Conservation (phyloP, 352 stramenopile species). For the Pseudoperonospora humuli region DNA sequence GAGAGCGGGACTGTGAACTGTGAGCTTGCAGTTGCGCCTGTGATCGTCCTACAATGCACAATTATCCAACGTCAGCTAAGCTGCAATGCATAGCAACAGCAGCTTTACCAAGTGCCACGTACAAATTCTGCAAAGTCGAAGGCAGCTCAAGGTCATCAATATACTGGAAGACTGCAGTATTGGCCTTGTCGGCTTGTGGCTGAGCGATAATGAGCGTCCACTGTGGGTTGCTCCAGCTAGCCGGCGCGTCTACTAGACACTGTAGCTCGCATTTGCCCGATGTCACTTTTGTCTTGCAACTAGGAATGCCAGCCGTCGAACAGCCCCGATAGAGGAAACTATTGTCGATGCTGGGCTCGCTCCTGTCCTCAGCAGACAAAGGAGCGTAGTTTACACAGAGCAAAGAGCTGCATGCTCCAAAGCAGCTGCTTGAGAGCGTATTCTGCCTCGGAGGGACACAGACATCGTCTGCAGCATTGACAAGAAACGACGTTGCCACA, state of each 20-base stretch:
- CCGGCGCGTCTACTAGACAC: constrained; percentile 36
- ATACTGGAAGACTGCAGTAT: constrained; percentile 51
- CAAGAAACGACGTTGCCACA: neutral
- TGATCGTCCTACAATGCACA: constrained; percentile 38
- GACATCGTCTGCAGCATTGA: neutral
- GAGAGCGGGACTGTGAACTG: constrained; percentile 46
- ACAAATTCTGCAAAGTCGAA: constrained; percentile 50
- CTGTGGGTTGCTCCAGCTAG: constrained; percentile 17
- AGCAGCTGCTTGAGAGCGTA: constrained; percentile 57
- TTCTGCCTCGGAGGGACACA: constrained; percentile 40
- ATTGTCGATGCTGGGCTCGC: constrained; percentile 30
- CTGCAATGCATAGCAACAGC: neutral
- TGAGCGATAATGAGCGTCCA: constrained; percentile 59
- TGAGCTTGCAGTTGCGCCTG: constrained; percentile 40
- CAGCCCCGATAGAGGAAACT: constrained; percentile 65
- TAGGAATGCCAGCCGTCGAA: constrained; percentile 33
- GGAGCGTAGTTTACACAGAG: constrained; percentile 63
- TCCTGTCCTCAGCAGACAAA: constrained; percentile 15
- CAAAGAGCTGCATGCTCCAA: constrained; percentile 34
- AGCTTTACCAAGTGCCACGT: constrained; percentile 7
- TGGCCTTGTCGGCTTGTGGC: constrained; percentile 51
- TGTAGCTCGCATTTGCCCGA: constrained; percentile 48
- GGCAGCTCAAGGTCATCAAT: constrained; percentile 50
- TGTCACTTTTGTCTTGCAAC: constrained; percentile 43
- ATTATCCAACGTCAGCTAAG: constrained; percentile 4